phyloP scores from a whole-genome alignment of 208 protist genomes.

The Trypanosoma caninum region DNA sequence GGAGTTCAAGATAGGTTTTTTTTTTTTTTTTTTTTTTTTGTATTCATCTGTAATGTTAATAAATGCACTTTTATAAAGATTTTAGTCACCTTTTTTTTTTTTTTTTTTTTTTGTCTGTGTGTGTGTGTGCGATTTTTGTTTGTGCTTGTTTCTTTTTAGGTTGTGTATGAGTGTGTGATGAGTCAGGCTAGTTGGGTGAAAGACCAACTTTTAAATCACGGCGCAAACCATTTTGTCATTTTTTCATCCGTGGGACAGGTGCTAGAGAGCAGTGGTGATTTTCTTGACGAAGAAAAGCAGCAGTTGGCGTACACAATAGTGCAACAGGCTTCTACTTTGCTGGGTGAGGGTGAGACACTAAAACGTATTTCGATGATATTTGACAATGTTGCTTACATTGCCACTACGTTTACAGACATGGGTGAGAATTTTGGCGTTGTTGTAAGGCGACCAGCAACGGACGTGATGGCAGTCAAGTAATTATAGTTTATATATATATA shows the following conservation, averaged over 20 bases:
- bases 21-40: too few species aligned
- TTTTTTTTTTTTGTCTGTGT: conserved; percentile 16
- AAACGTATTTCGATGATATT: conserved; percentile 77
- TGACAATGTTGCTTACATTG: conserved; percentile 74
- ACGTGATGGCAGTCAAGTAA: conserved; percentile 15
- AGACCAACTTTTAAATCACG: conserved; percentile 79
- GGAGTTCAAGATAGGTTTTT: too few species aligned
- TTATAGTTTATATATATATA: too few species aligned
- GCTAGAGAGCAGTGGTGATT: conserved; percentile 76
- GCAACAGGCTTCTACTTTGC: conserved; percentile 57
- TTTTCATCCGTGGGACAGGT: conserved; percentile 60
- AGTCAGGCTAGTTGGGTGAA: conserved; percentile 68
- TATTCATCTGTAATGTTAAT: not conserved
- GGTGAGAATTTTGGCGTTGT: conserved; percentile 58
- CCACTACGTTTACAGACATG: conserved; percentile 47
- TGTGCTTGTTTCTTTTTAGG: not conserved
- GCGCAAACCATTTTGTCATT: conserved; percentile 83
- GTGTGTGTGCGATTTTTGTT: not conserved
- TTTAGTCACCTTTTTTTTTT: conserved; percentile 20
- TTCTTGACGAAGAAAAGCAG: conserved; percentile 60
- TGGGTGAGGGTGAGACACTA: conserved; percentile 49
- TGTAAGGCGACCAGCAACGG: conserved; percentile 40
- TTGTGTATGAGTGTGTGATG: conserved; percentile 29
- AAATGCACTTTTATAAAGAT: not conserved
- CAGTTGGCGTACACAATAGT: conserved; percentile 67